phyloP scores from a whole-genome alignment of 495 filamentous ascomycete species.

The Podospora pseudocomata region DNA sequence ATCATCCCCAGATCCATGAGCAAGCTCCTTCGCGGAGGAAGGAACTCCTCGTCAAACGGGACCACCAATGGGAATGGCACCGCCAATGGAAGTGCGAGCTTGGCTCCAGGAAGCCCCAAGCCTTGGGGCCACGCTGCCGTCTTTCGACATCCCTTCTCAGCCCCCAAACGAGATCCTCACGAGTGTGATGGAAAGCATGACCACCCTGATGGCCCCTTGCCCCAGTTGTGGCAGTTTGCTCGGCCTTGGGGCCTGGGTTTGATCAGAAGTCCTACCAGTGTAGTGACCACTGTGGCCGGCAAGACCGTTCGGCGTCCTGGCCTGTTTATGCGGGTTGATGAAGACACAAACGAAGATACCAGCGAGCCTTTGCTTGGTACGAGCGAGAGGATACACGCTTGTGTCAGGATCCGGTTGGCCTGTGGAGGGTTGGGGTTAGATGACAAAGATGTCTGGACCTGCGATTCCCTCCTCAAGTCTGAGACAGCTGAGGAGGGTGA shows the following conservation, averaged over 20 bases:
- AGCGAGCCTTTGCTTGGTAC: conserved; percentile 30
- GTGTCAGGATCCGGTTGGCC: conserved; percentile 27
- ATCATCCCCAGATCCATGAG: conserved; percentile 14
- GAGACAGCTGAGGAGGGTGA: conserved; percentile 1
- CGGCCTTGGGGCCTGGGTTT: conserved; percentile 29
- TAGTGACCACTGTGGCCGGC: conserved; percentile 25
- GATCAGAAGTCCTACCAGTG: conserved; percentile 24
- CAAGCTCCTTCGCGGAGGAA: conserved; percentile 1
- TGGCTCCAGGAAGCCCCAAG: not conserved
- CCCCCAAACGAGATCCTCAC: conserved; percentile 16
- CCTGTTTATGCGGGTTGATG: conserved; percentile 26
- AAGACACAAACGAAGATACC: conserved; percentile 33
- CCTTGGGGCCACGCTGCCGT: conserved; percentile 6
- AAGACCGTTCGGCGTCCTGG: conserved; percentile 32
- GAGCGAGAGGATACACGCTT: conserved; percentile 27
- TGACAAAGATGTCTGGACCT: conserved; percentile 28
- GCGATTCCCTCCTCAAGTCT: conserved; percentile 17
- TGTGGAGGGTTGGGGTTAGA: conserved; percentile 29
- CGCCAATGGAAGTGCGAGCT: not conserved
- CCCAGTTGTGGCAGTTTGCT: conserved; percentile 23
- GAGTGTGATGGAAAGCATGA: conserved; percentile 26
- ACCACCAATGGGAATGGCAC: not conserved
- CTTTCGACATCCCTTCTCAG: conserved; percentile 7
- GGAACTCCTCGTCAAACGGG: not conserved
- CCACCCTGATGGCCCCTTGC: conserved; percentile 13